Evolutionary conservation across 2,329 filamentous ascomycete genomes (phyloP).

Genomic region (Microcera coccophila): DNA sequence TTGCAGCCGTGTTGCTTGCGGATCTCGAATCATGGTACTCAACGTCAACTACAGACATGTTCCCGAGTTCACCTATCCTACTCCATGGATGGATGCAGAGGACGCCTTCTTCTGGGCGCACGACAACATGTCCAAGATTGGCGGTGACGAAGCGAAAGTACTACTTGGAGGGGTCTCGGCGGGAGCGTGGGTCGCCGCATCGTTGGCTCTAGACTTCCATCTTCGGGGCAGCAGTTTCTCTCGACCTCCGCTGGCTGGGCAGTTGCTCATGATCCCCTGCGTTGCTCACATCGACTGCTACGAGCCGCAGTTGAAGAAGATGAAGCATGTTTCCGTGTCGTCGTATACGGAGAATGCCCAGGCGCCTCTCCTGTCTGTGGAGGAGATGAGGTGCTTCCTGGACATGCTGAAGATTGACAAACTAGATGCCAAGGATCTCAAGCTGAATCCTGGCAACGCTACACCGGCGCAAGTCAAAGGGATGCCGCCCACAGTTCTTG

Average conservation of each 20-base stretch:
- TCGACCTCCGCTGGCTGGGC: conserved; percentile 40
- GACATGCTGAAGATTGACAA: conserved; percentile 24
- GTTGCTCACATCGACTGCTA: conserved; percentile 29
- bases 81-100: conserved; percentile 49
- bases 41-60: conserved; percentile 59
- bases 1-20: conserved; percentile 46
- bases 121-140: conserved; percentile 13
- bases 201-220: conserved; percentile 38
- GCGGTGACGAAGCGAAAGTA: conserved; percentile 22
- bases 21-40: conserved; percentile 42
- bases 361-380: conserved; percentile 46
- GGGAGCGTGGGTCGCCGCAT: conserved; percentile 42
- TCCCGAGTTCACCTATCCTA: conserved; percentile 50
- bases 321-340: conserved; percentile 38
- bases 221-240: conserved; percentile 16
- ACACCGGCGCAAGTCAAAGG: conserved; percentile 32
- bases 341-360: conserved; percentile 43
- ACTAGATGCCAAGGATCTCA: conserved; percentile 30
- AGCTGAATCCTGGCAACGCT: conserved; percentile 37
- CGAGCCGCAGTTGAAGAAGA: conserved; percentile 28
- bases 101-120: conserved; percentile 55
- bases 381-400: conserved; percentile 18
- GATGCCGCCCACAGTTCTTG: conserved; percentile 42
- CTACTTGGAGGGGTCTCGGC: conserved; percentile 49
- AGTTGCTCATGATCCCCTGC: conserved; percentile 49